Evolutionary conservation across 164 flowering plant species (phyloP).

Genomic region (grape (Vitis vinifera)): ASM3070453v1 NC_081818.1:3642501-3643000

Average conservation of each 20-base stretch:
- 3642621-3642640: neutral
- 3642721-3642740: slow-evolving; percentile 32
- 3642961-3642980: no score
- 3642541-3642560: no score
- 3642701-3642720: neutral
- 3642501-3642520: no score
- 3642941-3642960: no score
- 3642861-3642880: neutral
- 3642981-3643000: no score
- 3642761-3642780: slow-evolving; percentile 85
- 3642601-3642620: no score
- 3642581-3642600: no score
- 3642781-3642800: slow-evolving; percentile 86
- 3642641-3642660: neutral
- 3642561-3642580: no score
- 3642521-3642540: no score
- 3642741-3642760: slow-evolving; percentile 85
- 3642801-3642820: slow-evolving; percentile 81
- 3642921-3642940: no score
- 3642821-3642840: neutral
- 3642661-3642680: neutral
- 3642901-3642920: no score
- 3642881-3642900: neutral
- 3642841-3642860: neutral
- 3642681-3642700: neutral